These are phyloP conservation scores for Pseudoscleropodium purum DNA, from an alignment of 225 moss, liverwort and hornwort species.

Conservation along the genomic window DNA sequence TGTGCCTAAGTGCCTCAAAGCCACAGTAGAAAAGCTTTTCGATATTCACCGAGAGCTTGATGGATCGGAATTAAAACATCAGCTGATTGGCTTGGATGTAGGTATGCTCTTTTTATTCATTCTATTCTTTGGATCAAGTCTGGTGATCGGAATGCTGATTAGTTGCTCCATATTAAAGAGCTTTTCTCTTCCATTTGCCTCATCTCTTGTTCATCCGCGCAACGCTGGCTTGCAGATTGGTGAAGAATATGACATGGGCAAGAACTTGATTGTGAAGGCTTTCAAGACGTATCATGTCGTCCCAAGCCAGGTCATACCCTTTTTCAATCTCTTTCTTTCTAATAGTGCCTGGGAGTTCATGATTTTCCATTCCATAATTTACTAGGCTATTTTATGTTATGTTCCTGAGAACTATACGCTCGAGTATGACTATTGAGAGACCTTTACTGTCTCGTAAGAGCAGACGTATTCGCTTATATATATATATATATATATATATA, in stretches of 20 bases:
- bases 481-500: too few relatives aligned
- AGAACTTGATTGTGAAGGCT: constrained; percentile 66
- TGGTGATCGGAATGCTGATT: not conserved
- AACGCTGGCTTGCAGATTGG: constrained; percentile 46
- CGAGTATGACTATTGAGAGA: not conserved
- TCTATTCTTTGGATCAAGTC: not conserved
- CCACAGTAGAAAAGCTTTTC: constrained; percentile 75
- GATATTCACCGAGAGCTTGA: constrained; percentile 82
- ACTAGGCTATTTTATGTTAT: not conserved
- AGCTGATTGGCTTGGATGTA: constrained; percentile 90
- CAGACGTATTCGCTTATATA: not conserved
- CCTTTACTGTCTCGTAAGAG: not conserved
- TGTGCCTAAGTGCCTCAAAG: constrained; percentile 64
- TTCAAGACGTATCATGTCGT: constrained; percentile 84
- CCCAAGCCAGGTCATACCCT: constrained; percentile 69
- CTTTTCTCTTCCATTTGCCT: not conserved
- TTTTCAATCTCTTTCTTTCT: not conserved
- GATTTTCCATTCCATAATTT: not conserved
- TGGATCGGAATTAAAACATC: constrained; percentile 67
- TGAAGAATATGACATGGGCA: constrained; percentile 75
- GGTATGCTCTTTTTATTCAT: constrained; percentile 34
- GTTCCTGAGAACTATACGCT: not conserved
- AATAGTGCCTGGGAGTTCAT: not conserved
- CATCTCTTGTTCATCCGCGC: not conserved
- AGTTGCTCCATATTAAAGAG: not conserved